Evolutionary conservation across 495 filamentous ascomycete genomes (phyloP).

Genomic region (Diplogelasinospora grovesii): DNA sequence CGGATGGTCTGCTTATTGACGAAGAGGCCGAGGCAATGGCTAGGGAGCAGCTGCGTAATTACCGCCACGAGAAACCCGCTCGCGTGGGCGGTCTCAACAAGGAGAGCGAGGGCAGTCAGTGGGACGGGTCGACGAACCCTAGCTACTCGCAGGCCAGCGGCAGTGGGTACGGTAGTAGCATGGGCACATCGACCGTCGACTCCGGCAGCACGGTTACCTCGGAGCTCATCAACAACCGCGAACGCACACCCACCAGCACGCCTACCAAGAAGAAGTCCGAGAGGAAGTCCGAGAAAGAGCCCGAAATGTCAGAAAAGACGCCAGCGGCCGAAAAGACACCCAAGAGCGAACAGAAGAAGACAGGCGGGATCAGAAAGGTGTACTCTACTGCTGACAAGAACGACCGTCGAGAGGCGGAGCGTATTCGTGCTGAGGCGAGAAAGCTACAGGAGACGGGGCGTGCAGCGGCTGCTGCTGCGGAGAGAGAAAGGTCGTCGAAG

Average conservation of each 20-base stretch:
- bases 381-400: conserved; percentile 46
- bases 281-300: conserved; percentile 22
- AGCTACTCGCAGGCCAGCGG: conserved; percentile 32
- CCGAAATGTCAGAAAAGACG: conserved; percentile 1
- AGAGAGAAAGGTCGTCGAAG: neutral
- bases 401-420: conserved; percentile 36
- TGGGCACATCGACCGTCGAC: conserved; percentile 37
- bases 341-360: conserved; percentile 5
- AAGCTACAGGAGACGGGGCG: conserved; percentile 37
- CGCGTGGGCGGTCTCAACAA: conserved; percentile 81
- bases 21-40: conserved; percentile 64
- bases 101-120: conserved; percentile 63
- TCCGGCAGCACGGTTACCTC: conserved; percentile 51
- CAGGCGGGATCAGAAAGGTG: conserved; percentile 48
- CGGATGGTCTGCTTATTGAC: conserved; percentile 42
- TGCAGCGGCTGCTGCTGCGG: conserved; percentile 16
- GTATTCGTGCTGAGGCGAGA: conserved; percentile 42
- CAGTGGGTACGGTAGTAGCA: conserved; percentile 17
- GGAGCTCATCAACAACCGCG: conserved; percentile 42
- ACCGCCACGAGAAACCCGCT: conserved; percentile 77
- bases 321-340: conserved; percentile 3
- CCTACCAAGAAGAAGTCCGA: conserved; percentile 42
- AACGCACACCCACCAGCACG: conserved; percentile 47
- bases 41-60: conserved; percentile 51
- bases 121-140: conserved; percentile 55